Evolutionary conservation across 1,284 basidiomycete species (phyloP).

Genomic region (Puccinia horiana): DNA sequence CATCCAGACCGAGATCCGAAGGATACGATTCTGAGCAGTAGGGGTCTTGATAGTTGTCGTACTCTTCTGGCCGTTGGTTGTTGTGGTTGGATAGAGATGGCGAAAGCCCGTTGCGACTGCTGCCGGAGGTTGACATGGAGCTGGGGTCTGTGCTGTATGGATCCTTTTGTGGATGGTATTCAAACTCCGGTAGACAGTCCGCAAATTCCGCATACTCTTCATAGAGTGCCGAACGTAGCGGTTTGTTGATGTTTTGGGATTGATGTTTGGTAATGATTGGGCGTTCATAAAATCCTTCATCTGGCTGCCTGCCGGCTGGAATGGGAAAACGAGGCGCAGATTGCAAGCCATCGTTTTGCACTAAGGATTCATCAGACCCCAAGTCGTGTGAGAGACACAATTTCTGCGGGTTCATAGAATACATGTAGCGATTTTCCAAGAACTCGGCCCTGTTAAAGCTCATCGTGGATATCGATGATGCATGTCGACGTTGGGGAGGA

Average conservation of each 20-base stretch:
- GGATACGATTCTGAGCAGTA: background rate
- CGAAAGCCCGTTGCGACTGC: background rate
- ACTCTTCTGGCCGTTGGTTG: background rate
- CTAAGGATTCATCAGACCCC: background rate
- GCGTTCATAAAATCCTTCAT: background rate
- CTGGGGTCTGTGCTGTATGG: background rate
- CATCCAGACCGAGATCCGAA: background rate
- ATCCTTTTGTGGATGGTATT: background rate
- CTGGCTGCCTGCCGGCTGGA: background rate
- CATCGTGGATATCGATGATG: background rate
- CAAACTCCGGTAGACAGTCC: slow-evolving; percentile 8
- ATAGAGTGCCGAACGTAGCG: background rate
- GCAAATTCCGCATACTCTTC: background rate
- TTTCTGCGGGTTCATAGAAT: background rate
- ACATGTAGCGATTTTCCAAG: background rate
- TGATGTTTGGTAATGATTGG: background rate
- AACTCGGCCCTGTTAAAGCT: slow-evolving; percentile 1
- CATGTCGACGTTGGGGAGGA: slow-evolving; percentile 7
- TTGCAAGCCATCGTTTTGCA: background rate
- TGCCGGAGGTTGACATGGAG: background rate
- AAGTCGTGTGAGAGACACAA: slow-evolving; percentile 1
- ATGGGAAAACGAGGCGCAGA: background rate
- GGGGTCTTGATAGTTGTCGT: background rate
- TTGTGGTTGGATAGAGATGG: background rate
- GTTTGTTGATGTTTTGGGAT: background rate